phyloP scores from a whole-genome alignment of 805 yeast genomes.

The Ogataea ganodermae region DNA sequence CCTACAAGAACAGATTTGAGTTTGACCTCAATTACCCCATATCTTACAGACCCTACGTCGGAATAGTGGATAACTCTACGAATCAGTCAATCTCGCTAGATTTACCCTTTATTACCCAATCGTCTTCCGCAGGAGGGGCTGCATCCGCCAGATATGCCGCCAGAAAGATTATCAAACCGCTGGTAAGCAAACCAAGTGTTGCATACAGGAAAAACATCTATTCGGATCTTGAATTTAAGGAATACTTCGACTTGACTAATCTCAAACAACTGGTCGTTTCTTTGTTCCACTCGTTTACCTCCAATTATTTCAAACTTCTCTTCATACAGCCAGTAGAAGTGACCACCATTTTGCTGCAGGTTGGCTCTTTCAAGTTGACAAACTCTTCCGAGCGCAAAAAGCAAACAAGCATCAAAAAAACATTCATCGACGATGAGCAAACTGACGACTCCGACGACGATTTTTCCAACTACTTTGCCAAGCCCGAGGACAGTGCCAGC shows the following conservation, averaged over 20 bases:
- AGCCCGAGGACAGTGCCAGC: slow-evolving; percentile 26
- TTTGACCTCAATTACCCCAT: slow-evolving; percentile 38
- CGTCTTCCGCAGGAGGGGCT: slow-evolving; percentile 11
- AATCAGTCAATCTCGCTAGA: slow-evolving; percentile 37
- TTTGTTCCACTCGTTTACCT: slow-evolving; percentile 60
- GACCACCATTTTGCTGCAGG: slow-evolving; percentile 74
- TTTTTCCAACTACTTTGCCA: slow-evolving; percentile 25
- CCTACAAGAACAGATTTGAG: slow-evolving; percentile 34
- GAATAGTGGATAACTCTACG: slow-evolving; percentile 37
- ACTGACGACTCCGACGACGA: slow-evolving; percentile 42
- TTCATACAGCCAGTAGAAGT: slow-evolving; percentile 89
- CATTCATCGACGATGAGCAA: slow-evolving; percentile 26
- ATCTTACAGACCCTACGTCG: slow-evolving; percentile 35
- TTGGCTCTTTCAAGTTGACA: slow-evolving; percentile 57
- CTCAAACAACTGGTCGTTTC: slow-evolving; percentile 57
- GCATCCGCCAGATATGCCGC: slow-evolving; percentile 16
- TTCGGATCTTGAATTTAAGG: slow-evolving; percentile 63
- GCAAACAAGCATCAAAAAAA: slow-evolving; percentile 1
- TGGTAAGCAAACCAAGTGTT: slow-evolving; percentile 23
- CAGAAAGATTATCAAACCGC: slow-evolving; percentile 23
- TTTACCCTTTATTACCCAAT: slow-evolving; percentile 31
- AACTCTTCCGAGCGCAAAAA: background rate
- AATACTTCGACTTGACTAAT: slow-evolving; percentile 61
- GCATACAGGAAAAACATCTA: slow-evolving; percentile 41
- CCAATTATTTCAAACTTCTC: slow-evolving; percentile 68